Base-by-base conservation (phyloP, 2,329 filamentous ascomycete genomes). In the Epichloe aotearoae region DNA sequence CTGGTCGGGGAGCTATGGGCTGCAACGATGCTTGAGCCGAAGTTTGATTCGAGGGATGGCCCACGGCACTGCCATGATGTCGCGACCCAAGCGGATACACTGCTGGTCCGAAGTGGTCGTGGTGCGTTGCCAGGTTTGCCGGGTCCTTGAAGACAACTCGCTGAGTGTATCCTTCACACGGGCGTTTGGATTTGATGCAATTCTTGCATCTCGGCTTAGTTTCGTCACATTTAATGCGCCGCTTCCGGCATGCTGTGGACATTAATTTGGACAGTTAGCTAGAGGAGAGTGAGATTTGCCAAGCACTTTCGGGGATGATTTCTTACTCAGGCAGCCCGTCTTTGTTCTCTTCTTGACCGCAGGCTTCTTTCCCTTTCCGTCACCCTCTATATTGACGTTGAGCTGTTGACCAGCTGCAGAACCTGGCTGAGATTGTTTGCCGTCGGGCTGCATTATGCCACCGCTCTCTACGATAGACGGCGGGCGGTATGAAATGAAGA, bases 171-270 rank as follows among this genome's bases (percentile, higher is more conserved):
- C 88, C 88, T 65, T 93, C 86, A 64, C 88, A 94, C 57, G 82
- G 74, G 14, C 88, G 78, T 66, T 90, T 91, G 17, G 86, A 91
- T 62, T 91, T 93, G 69, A 86, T 81, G 68, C 88, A 94, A 62
- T 94, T 94, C 61, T 77, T 82, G 68, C 88, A 93, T 30, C 77
- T 84, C 26, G 88, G 88, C 47, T 84, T 79, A 60, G 88, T 87
- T 66, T 97, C 93, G 55, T 93, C 93, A 66, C 93, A 98, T 69
- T 97, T 98, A 68, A 98, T 97, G 55, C 93, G 86, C 49, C 93
- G 84, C 69, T 87, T 91, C 56, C 93, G 85, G 69, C 93, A 98
- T 52, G 93, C 86, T 90, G 33, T 43, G 63, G 6, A 44, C 54
- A 46, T 52, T 53, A 33, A 50, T 26, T 26, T 45, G 61, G 52